These are phyloP conservation scores for Teunomyces atbi DNA, from an alignment of 805 yeast genomes.

Conservation along the genomic window DNA sequence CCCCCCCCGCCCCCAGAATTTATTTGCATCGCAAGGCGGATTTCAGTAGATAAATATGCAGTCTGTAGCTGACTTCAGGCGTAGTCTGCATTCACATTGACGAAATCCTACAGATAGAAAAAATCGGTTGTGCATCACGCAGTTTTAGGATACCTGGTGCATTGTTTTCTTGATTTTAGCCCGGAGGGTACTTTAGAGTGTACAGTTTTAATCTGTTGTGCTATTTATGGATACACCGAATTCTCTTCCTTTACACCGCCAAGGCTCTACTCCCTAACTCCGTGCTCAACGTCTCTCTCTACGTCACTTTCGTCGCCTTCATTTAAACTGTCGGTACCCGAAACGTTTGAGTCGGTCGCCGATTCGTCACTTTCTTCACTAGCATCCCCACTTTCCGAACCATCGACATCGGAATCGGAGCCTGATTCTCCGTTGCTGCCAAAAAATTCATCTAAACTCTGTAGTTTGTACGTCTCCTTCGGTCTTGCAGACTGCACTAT, in stretches of 20 bases:
- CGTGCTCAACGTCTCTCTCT: slow-evolving; percentile 17
- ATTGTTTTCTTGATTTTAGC: background rate
- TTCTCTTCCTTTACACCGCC: background rate
- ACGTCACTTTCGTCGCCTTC: slow-evolving; percentile 11
- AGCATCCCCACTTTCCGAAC: background rate
- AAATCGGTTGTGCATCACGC: background rate
- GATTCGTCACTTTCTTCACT: background rate
- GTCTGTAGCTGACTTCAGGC: background rate
- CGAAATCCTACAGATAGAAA: background rate
- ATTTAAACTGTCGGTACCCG: slow-evolving; percentile 13
- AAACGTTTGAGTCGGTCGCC: slow-evolving; percentile 14
- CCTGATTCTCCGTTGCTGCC: slow-evolving; percentile 33
- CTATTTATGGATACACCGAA: background rate
- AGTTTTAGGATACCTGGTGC: background rate
- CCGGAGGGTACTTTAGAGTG: background rate
- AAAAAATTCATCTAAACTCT: slow-evolving; percentile 85
- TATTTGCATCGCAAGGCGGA: background rate
- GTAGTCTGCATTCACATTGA: background rate
- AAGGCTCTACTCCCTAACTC: slow-evolving; percentile 3
- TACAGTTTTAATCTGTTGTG: background rate
- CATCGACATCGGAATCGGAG: slow-evolving; percentile 18
- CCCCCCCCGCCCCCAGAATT: no score
- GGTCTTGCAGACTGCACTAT: background rate
- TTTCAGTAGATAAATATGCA: background rate
- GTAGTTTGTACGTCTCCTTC: slow-evolving; percentile 52